phyloP scores from a whole-genome alignment of 345 rosid species.

The Atalantia buxifolia region DNA sequence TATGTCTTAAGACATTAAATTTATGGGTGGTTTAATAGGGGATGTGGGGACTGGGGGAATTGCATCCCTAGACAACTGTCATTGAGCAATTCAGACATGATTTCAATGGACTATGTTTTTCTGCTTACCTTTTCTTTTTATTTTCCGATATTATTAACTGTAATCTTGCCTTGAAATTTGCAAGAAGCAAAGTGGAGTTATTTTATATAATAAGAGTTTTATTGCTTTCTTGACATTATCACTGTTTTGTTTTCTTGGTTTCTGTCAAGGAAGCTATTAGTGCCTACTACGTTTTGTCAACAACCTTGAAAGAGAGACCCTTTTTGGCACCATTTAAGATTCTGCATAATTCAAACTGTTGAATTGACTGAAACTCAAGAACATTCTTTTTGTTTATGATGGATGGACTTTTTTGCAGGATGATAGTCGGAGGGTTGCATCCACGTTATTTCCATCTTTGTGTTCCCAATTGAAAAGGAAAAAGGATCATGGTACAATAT shows the following conservation, averaged over 20 bases:
- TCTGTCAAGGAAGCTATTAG: background rate
- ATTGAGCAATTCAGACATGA: no score
- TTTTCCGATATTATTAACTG: background rate
- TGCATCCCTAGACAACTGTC: no score
- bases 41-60: no score
- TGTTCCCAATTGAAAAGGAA: slow-evolving; percentile 57
- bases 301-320: background rate
- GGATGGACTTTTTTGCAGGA: slow-evolving; percentile 49
- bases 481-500: slow-evolving; percentile 71
- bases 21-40: no score
- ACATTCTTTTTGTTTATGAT: background rate
- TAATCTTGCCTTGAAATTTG: background rate
- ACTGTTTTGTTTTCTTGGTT: background rate
- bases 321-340: background rate
- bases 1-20: no score
- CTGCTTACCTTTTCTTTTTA: background rate
- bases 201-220: background rate
- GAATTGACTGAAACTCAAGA: background rate
- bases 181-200: background rate
- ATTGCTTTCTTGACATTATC: background rate
- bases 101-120: no score
- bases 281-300: background rate
- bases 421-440: slow-evolving; percentile 79
- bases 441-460: slow-evolving; percentile 68
- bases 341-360: background rate